Evolutionary conservation across 1,284 basidiomycete genomes (phyloP), one percentile per base, ranked within the genome.

Genomic region (Volvariella surrecta): DNA sequence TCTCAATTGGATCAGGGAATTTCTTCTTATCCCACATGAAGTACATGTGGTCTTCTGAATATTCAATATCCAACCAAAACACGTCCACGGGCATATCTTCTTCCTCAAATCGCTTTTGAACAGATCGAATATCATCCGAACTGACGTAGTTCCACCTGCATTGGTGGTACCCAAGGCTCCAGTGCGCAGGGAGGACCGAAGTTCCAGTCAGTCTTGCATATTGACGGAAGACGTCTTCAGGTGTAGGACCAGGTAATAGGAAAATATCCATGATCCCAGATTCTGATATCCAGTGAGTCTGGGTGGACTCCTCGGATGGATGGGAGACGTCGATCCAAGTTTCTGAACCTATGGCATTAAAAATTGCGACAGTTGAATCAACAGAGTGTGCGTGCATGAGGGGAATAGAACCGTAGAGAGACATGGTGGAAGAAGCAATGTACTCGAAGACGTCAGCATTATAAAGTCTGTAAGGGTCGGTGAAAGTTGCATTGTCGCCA

Each of bases 401-500:
- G 1, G 95, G 95, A 22, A 97, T 89, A 11, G 88, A 82, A 37
- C 92, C 92, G 57, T 95, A 95, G 22, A 98, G 79, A 0, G 91
- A 86, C 71, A 96, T 92, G 16, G 92, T 76, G 1, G 89, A 93
- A 47, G 91, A 88, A 0, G 89, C 79, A 19, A 91, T 79, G 62
- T 99, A 98, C 65, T 99, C 95, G 59, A 99, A 99, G 28, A 98
- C 94, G 60, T 99, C 96, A 42, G 89, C 74, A 59, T 99, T 99
- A 71, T 86, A 96, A 11, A 99, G 78, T 20, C 96, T 80, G 66
- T 96, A 99, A 0, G 96, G 96, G 34, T 99, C 95, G 10, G 73
- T 73, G 66, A 85, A 96, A 50, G 76, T 71, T 4, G 82, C 71
- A 40, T 70, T 66, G 45, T 79, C 76, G 47, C 82, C 88, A 9